Conservation (phyloP, 805 yeast species). For the Saccharomycopsis synnaedendra region DNA sequence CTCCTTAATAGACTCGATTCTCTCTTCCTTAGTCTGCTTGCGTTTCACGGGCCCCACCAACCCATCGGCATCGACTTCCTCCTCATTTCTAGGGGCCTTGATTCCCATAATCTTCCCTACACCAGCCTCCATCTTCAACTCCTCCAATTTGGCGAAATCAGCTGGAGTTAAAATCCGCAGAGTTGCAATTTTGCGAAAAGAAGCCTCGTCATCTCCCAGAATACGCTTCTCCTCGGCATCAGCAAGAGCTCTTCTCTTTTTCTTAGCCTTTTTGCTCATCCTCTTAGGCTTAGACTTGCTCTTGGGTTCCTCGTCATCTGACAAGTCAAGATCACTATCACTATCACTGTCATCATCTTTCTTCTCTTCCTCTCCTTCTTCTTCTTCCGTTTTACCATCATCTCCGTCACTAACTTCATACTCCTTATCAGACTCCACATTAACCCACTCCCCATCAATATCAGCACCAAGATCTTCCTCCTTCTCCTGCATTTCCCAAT, state of each 20-base stretch:
- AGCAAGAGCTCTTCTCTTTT: conserved; percentile 18
- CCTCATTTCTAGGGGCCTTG: conserved; percentile 48
- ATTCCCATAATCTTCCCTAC: conserved; percentile 64
- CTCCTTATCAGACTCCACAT: conserved; percentile 73
- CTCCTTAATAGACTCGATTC: conserved; percentile 75
- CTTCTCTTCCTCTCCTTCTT: conserved; percentile 20
- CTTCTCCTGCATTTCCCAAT: conserved; percentile 43
- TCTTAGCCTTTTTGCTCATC: conserved; percentile 18
- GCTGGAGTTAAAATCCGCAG: conserved; percentile 88
- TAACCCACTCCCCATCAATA: conserved; percentile 88
- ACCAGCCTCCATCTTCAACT: conserved; percentile 77
- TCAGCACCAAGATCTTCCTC: conserved; percentile 40
- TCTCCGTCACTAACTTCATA: conserved; percentile 42
- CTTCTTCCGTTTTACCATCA: conserved; percentile 34
- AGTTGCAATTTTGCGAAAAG: conserved; percentile 52
- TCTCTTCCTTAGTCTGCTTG: conserved; percentile 84
- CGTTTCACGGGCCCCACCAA: conserved; percentile 69
- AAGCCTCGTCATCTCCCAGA: conserved; percentile 28
- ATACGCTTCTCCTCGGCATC: conserved; percentile 24
- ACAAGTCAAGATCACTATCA: conserved; percentile 27
- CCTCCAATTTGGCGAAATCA: conserved; percentile 91
- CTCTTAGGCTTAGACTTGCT: conserved; percentile 10
- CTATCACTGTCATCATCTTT: conserved; percentile 22
- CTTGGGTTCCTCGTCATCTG: conserved; percentile 14
- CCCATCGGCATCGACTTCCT: conserved; percentile 66